Base-by-base conservation (phyloP, 768 basidiomycete genomes). In the Auriscalpium vulgare region DNA sequence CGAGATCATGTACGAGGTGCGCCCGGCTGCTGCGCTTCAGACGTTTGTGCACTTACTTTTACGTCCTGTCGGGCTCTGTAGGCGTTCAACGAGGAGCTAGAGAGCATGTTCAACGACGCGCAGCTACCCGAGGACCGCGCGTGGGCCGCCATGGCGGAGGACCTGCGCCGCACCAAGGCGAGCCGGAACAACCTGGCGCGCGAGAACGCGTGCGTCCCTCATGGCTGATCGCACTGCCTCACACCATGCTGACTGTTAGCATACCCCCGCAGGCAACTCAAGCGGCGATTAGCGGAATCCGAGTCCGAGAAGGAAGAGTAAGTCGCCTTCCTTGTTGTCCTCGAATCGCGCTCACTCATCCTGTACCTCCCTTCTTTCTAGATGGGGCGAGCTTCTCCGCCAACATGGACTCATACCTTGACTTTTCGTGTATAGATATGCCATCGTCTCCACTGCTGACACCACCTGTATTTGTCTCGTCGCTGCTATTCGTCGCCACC, bases 51-150 rank as follows among this genome's bases (percentile, higher is more conserved):
- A 10, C 36, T 8, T 37, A 34, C 37, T 37, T 19, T 36, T n/a
- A 10, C 16, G 52, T 37, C 37, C 16, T 35, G 21, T 34, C 53
- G 14, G 37, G 45, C 48, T 23, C 19, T 43, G 2, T 37, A 95
- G 92, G 88, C 91, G 3, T 95, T 97, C 73, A 95, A 97, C 67
- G 91, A 93, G 66, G 93, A 95, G 67, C 77, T 97, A 36, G 92
- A 94, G 61, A 83, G 81, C 16, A 91, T 95, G 89, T 95, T 85
- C 70, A 86, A 87, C 51, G 91, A 94, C 56, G 82, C 81, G 29
- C 81, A 87, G 57, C 79, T 95, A 50, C 91, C 93, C 10, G 83
- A 84, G 19, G 82, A 85, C 49, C 89, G 93, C 63, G 91, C 91
- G 2, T 94, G 88, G 83, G 67, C 72, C n/a, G 85, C 86, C 1